These are phyloP conservation scores for Tolypocladium endophyticum DNA, from an alignment of 2,329 filamentous ascomycete genomes.

Conservation along the genomic window DNA sequence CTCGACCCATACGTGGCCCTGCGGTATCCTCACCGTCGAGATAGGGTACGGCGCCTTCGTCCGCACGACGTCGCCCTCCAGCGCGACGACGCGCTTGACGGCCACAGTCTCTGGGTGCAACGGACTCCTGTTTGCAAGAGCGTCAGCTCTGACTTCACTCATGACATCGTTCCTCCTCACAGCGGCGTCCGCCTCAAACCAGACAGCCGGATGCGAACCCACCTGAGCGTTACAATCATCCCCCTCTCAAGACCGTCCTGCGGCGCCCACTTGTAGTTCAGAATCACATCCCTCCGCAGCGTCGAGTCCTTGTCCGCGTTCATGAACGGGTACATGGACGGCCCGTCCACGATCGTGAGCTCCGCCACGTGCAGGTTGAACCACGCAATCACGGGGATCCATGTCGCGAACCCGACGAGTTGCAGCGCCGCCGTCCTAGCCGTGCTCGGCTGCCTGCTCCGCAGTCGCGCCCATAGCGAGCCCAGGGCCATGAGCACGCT, in stretches of 20 bases:
- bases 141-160: not conserved
- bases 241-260: slow-evolving; percentile 52
- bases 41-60: slow-evolving; percentile 52
- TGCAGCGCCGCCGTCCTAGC: slow-evolving; percentile 28
- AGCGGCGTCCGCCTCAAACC: not conserved
- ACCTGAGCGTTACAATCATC: slow-evolving; percentile 66
- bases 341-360: slow-evolving; percentile 44
- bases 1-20: slow-evolving; percentile 89
- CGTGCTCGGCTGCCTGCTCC: slow-evolving; percentile 11
- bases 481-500: slow-evolving; percentile 16
- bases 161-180: not conserved
- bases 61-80: slow-evolving; percentile 68
- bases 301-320: slow-evolving; percentile 55
- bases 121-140: slow-evolving; percentile 48
- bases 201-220: slow-evolving; percentile 9
- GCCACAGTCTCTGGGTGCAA: slow-evolving; percentile 55
- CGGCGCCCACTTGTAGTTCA: slow-evolving; percentile 49
- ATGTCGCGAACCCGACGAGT: slow-evolving; percentile 44
- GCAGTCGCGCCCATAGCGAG: slow-evolving; percentile 25
- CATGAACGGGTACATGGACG: slow-evolving; percentile 69
- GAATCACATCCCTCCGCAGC: slow-evolving; percentile 41
- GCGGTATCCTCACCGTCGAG: slow-evolving; percentile 54
- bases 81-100: slow-evolving; percentile 73
- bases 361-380: slow-evolving; percentile 53
- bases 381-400: slow-evolving; percentile 51